Evolutionary conservation across 768 basidiomycete species (phyloP).

Genomic region (Hortiboletus campestris): DNA sequence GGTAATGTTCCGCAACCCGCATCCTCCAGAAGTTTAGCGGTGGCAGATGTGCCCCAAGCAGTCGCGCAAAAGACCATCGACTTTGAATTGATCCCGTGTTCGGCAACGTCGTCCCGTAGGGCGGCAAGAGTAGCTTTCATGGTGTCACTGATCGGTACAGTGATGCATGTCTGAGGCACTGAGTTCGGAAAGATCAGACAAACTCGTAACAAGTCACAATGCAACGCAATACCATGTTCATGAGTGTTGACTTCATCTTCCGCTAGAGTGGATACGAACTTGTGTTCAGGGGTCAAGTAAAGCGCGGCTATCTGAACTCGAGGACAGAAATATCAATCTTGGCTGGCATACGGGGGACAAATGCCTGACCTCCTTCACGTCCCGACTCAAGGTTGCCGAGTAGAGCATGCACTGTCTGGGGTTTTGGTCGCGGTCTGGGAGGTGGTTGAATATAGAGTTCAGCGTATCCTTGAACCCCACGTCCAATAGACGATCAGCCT

Average conservation of each 20-base stretch:
- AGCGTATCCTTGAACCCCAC: conserved; percentile 69
- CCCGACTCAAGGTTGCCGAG: conserved; percentile 73
- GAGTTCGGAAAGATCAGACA: neutral
- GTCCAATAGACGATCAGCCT: conserved; percentile 73
- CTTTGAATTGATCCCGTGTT: conserved; percentile 35
- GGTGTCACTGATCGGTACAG: conserved; percentile 41
- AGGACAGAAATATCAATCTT: neutral
- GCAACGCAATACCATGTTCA: conserved; percentile 45
- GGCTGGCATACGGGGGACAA: neutral
- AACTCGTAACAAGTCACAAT: neutral
- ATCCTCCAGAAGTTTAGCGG: conserved; percentile 33
- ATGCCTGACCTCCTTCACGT: conserved; percentile 50
- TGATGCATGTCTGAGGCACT: conserved; percentile 48
- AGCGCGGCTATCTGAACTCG: conserved; percentile 24
- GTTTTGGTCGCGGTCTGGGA: conserved; percentile 45
- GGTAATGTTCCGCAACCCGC: conserved; percentile 32
- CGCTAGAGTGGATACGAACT: conserved; percentile 57
- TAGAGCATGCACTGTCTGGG: conserved; percentile 68
- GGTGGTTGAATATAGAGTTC: conserved; percentile 53
- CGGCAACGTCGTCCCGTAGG: conserved; percentile 34
- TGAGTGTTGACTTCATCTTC: conserved; percentile 61
- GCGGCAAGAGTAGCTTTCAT: conserved; percentile 42
- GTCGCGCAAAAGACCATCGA: conserved; percentile 69
- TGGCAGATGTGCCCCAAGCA: conserved; percentile 52
- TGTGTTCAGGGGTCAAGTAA: conserved; percentile 27